A percentile compares a stretch with the other conserved stretches of the same genome.
Conservation (phyloP, 2,329 filamentous ascomycete genomes). For the Drechslera avenae region DNA sequence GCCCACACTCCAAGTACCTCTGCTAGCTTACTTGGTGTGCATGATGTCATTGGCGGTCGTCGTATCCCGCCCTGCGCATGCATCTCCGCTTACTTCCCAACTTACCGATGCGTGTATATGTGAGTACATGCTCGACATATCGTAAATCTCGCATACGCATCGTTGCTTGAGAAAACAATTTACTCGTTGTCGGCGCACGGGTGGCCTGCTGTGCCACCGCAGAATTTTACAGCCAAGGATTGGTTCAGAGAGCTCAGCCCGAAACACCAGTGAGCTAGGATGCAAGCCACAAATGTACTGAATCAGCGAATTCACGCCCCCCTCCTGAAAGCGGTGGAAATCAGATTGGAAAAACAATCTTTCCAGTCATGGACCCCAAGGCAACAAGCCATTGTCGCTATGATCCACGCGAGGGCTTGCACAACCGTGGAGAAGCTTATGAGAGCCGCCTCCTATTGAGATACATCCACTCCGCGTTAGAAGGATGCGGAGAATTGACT, state of each 20-base stretch:
- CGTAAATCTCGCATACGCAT: neutral
- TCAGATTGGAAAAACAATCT: too few species aligned
- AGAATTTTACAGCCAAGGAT: conserved; percentile 1
- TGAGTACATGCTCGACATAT: neutral
- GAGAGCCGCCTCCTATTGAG: neutral
- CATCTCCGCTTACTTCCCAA: neutral
- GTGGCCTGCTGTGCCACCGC: too few species aligned
- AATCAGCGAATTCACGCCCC: neutral
- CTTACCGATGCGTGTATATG: neutral
- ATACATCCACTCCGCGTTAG: neutral
- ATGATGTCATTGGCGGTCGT: neutral
- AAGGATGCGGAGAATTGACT: conserved; percentile 2
- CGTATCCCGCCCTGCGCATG: neutral
- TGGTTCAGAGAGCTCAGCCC: conserved; percentile 2
- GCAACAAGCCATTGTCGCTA: too few species aligned
- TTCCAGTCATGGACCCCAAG: too few species aligned
- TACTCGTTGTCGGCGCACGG: conserved; percentile 1
- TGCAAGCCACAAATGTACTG: neutral
- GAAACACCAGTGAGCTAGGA: conserved; percentile 6
- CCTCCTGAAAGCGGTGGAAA: neutral
- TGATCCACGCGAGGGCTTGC: too few species aligned
- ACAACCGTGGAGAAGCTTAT: neutral
- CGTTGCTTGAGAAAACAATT: neutral
- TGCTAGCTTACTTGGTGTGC: neutral
- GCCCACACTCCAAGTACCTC: too few species aligned